Percentiles rank a stretch among this genome's conserved stretches.
phyloP scores from a whole-genome alignment of 192 early-diverging fungal genomes.

The Mortierella antarctica region DNA sequence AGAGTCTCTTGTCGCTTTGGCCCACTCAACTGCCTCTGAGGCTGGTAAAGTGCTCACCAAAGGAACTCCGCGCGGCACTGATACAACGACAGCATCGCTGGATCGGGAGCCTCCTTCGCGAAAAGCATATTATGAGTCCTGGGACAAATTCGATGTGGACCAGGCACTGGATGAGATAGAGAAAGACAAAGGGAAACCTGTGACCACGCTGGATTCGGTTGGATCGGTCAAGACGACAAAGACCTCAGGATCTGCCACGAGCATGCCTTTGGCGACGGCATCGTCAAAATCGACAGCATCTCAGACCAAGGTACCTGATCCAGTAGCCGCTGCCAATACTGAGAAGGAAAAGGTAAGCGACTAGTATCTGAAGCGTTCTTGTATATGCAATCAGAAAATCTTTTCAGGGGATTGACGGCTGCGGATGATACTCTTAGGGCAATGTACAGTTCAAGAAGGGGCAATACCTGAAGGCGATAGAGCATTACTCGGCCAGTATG shows the following conservation, averaged over 20 bases:
- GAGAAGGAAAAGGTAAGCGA: constrained; percentile 38
- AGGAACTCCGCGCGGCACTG: constrained; percentile 7
- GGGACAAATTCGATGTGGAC: constrained; percentile 35
- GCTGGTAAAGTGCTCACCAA: neutral
- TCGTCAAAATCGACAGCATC: neutral
- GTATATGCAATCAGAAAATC: too few species aligned
- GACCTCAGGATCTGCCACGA: neutral
- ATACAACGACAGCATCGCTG: neutral
- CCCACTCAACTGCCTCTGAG: constrained; percentile 1
- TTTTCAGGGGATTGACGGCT: neutral
- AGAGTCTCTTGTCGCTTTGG: too few species aligned
- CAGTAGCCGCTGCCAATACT: constrained; percentile 16
- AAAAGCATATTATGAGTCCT: constrained; percentile 26
- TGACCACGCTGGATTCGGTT: neutral
- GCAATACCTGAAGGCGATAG: constrained; percentile 66
- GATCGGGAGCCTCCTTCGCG: neutral
- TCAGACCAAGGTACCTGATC: neutral
- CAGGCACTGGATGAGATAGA: constrained; percentile 14
- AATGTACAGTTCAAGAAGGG: constrained; percentile 56
- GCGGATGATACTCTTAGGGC: constrained; percentile 8
- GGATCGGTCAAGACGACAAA: neutral
- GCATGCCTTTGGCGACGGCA: neutral
- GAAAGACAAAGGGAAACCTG: neutral
- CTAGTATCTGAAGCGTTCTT: neutral
- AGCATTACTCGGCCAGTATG: constrained; percentile 74